Base-by-base conservation (phyloP, 768 basidiomycete species). In the Kwoniella botswanensis region DNA sequence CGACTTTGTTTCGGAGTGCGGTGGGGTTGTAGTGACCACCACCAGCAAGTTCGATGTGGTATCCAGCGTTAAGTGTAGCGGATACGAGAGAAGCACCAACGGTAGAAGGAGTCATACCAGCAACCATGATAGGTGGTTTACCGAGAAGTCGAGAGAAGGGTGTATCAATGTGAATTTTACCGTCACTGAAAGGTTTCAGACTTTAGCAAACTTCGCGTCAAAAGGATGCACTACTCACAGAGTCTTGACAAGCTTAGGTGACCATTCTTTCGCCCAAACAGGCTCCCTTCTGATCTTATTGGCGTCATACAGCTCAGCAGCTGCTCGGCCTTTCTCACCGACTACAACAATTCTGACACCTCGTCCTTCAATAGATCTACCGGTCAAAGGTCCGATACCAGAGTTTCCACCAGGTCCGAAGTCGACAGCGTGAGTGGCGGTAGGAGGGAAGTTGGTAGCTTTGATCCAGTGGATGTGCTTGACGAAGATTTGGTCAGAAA, bases 61-160 rank as follows among this genome's bases (percentile, higher is more conserved):
- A 98, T 1, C 96, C 96, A 29, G 97, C 95, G 72, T 91, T 88
- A 75, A 97, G 89, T 57, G 96, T 88, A 9, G 97, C 95, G 70
- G 91, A 90, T 78, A 98, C 95, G 83, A 98, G 96, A 18, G 94
- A 94, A 42, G 91, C 91, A 82, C 95, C 91, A 74, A 99, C 97
- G 42, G 97, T 99, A 1, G 91, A 91, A 0, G 97, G 97, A 0
- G 97, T 99, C 97, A 99, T 98, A 70, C 97, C 97, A 60, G 95
- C 96, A 50, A 99, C 94, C 97, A 98, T 98, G 84, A 99, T 91
- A 43, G 97, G 97, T 3, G 97, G 90, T 85, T 98, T 99, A 77
- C 94, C 93, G 54, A 99, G 85, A 55, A 99, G 88, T 70, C 97
- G 92, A 61, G 96, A 96, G 88, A 98, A 96, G 4, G 94, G 92